These are phyloP conservation scores for Ilyonectria mors-panacis DNA, from an alignment of 2,329 filamentous ascomycete genomes.

Conservation along the genomic window DNA sequence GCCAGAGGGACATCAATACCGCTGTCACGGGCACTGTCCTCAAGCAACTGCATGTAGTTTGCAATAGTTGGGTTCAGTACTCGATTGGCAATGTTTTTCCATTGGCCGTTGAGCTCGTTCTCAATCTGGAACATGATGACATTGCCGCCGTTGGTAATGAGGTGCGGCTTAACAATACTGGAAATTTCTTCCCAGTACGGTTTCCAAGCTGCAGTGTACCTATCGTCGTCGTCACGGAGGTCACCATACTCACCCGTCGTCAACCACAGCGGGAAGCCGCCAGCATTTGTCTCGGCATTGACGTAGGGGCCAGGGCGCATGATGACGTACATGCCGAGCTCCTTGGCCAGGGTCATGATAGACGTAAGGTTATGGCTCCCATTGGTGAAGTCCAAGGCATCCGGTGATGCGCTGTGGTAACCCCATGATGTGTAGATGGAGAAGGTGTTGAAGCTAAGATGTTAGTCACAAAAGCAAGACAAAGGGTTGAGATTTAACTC, in stretches of 20 bases:
- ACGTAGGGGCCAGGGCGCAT: constrained; percentile 72
- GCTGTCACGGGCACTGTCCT: constrained; percentile 66
- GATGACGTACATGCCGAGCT: constrained; percentile 62
- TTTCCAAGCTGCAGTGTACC: constrained; percentile 67
- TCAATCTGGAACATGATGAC: constrained; percentile 70
- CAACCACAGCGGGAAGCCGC: constrained; percentile 74
- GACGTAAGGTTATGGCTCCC: constrained; percentile 62
- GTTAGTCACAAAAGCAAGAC: not conserved
- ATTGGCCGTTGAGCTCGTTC: constrained; percentile 67
- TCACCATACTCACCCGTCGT: constrained; percentile 72
- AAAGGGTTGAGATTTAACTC: constrained; percentile 3
- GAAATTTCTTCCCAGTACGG: constrained; percentile 68
- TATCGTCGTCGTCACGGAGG: constrained; percentile 66
- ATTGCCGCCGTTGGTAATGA: constrained; percentile 71
- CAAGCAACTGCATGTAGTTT: constrained; percentile 71
- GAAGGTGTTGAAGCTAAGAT: constrained; percentile 58
- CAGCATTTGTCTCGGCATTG: constrained; percentile 75
- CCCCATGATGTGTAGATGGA: constrained; percentile 61
- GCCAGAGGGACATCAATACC: constrained; percentile 72
- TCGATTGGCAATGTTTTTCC: constrained; percentile 57
- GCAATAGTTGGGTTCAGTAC: constrained; percentile 64
- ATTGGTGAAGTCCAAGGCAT: constrained; percentile 48
- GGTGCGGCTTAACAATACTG: constrained; percentile 65
- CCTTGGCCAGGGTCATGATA: constrained; percentile 63
- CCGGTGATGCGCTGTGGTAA: constrained; percentile 55